Base-by-base conservation (phyloP, 2,329 filamentous ascomycete species). In the Scorias spongiosa region DNA sequence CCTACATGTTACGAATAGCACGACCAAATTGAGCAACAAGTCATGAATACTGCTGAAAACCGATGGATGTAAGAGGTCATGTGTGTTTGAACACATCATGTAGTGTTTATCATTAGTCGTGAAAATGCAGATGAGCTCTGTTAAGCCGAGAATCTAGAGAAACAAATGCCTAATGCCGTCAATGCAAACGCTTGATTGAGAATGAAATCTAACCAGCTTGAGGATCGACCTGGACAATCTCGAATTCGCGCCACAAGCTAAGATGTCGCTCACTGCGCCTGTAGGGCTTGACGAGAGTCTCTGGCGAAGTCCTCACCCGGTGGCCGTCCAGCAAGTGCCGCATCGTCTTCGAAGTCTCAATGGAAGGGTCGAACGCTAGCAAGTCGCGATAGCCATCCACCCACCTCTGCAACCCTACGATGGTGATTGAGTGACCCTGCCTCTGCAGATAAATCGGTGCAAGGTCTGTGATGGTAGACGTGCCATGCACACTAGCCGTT, bases 371-470 rank as follows among this genome's bases (percentile, higher is more conserved):
- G 58, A 94, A 93, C 10, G 94, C 83, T 0, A 96, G 68, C 14
- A 96, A 66, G 51, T 84, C 82, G 42, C 71, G 66, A 14, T 68
- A 66, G 20, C 83, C 82, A 46, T 81, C 71, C 29, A 64, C 67
- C 26, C 72, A 74, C 50, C 74, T 76, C 62, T 95, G 87, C 20
- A 93, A 71, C 0, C 89, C 89, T 44, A 96, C 70, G 42, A 96
- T 86, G 1, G 86, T 93, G 67, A 94, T 71, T 1, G 88, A 95
- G 60, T 96, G 89, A 2, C 87, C 85, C 72, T 78, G 77, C 53
- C 91, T 84, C 58, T 96, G 89, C 48, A 94, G 78, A 62, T 95
- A 96, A 36, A 96, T 80, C 0, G 91, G 88, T 34, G 89, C 80
- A 7, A 89, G 66, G 11, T 70, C 63, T 0, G 89, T 95, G 43